A percentile compares a stretch with the other conserved stretches of the same genome.
Conservation (phyloP, 78 protist genomes). For the Chrysochromulina tobinii region DNA sequence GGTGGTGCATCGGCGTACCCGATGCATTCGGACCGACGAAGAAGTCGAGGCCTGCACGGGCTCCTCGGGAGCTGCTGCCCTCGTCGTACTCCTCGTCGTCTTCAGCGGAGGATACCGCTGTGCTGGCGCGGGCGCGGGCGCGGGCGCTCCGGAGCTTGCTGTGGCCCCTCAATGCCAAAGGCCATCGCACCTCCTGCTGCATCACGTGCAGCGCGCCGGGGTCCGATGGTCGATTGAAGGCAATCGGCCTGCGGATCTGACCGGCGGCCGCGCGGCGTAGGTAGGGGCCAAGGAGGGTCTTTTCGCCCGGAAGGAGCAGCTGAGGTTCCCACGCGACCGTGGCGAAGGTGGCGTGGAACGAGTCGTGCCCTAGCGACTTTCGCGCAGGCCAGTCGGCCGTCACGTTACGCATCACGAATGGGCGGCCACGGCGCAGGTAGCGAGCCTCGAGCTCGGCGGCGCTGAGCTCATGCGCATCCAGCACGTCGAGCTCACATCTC, state of each 20-base stretch:
- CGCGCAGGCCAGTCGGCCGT: no score
- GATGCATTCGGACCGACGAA: neutral
- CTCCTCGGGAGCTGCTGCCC: neutral
- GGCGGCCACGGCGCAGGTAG: no score
- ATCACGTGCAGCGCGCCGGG: neutral
- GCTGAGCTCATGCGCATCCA: no score
- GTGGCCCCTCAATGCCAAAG: neutral
- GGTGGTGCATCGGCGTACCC: neutral
- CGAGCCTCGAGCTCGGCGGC: no score
- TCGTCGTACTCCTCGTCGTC: no score
- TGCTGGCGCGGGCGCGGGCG: no score
- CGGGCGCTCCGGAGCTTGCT: neutral
- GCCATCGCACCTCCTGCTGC: neutral
- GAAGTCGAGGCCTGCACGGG: neutral
- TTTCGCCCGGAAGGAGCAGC: neutral
- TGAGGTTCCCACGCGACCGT: neutral
- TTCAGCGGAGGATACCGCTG: no score
- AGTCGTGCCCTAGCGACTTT: neutral
- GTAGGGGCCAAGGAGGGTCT: neutral
- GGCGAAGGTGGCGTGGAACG: neutral
- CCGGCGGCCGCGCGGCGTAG: neutral
- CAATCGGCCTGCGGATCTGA: neutral
- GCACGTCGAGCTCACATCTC: no score
- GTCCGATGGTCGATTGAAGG: conserved; percentile 11
- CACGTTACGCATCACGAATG: no score